phyloP scores from a whole-genome alignment of 805 yeast genomes.

The Phaffomyces antillensis region DNA sequence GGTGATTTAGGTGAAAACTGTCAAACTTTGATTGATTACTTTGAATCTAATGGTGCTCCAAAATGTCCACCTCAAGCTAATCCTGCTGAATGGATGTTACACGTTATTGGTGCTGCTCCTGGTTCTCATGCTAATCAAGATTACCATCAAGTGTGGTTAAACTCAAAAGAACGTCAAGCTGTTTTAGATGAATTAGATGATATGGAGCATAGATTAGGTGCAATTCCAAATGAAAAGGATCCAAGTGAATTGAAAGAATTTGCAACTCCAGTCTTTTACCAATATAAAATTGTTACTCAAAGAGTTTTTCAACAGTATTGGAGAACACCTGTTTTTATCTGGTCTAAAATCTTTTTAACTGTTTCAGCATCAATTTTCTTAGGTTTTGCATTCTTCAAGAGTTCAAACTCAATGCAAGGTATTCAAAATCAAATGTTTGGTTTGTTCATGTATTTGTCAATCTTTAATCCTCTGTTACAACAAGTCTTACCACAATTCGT shows the following conservation, averaged over 20 bases:
- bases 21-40: slow-evolving; percentile 51
- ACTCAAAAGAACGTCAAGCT: slow-evolving; percentile 53
- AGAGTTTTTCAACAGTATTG: slow-evolving; percentile 60
- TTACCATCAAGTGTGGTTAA: slow-evolving; percentile 71
- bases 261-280: slow-evolving; percentile 38
- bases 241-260: slow-evolving; percentile 30
- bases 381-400: slow-evolving; percentile 71
- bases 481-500: slow-evolving; percentile 60
- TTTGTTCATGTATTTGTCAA: slow-evolving; percentile 58
- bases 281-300: slow-evolving; percentile 37
- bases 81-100: slow-evolving; percentile 92
- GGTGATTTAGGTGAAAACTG: slow-evolving; percentile 65
- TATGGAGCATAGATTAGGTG: slow-evolving; percentile 56
- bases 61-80: slow-evolving; percentile 64
- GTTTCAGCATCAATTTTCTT: slow-evolving; percentile 55
- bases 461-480: slow-evolving; percentile 49
- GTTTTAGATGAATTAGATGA: slow-evolving; percentile 52
- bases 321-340: slow-evolving; percentile 59
- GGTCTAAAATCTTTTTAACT: slow-evolving; percentile 52
- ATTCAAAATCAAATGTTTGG: slow-evolving; percentile 81
- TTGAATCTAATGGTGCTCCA: slow-evolving; percentile 58
- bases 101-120: slow-evolving; percentile 78
- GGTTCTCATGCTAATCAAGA: slow-evolving; percentile 70
- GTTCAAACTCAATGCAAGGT: slow-evolving; percentile 56
- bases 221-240: slow-evolving; percentile 27